phyloP scores from a whole-genome alignment of 1,284 basidiomycete species.

The Heliocybe sulcata region DNA sequence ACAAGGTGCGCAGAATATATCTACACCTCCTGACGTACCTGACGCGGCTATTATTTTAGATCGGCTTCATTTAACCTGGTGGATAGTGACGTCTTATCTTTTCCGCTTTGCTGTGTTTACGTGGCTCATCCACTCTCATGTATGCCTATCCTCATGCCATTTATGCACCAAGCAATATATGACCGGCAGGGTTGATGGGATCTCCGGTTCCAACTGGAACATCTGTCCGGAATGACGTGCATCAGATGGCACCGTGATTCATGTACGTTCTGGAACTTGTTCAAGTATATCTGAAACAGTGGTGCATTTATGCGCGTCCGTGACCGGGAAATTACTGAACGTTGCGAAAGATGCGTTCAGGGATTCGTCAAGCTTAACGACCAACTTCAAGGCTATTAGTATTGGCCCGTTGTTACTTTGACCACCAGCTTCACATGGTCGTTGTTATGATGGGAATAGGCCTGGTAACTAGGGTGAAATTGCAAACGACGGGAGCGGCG shows the following conservation, averaged over 20 bases:
- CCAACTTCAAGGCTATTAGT: no score
- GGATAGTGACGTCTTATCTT: constrained; percentile 2
- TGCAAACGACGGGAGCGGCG: no score
- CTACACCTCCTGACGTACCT: not conserved
- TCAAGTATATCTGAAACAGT: not conserved
- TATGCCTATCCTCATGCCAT: constrained; percentile 6
- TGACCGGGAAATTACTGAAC: no score
- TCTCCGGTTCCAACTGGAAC: not conserved
- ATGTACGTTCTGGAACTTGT: no score
- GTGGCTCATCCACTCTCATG: constrained; percentile 4
- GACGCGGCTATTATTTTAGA: constrained; percentile 31
- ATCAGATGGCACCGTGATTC: not conserved
- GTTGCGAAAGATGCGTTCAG: not conserved
- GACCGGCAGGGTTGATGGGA: not conserved
- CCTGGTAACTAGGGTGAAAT: no score
- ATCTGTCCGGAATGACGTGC: not conserved
- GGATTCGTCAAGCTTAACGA: no score
- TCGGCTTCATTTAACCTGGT: constrained; percentile 68
- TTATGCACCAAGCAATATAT: constrained; percentile 8
- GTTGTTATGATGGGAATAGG: no score
- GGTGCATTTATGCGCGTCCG: no score
- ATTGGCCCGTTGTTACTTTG: no score
- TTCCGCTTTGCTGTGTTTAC: constrained; percentile 4
- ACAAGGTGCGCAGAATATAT: constrained; percentile 70
- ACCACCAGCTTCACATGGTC: no score